Evolutionary conservation across 106 monocot genomes (phyloP), one percentile per base, ranked within the genome.

Genomic region (Acorus gramineus): DNA sequence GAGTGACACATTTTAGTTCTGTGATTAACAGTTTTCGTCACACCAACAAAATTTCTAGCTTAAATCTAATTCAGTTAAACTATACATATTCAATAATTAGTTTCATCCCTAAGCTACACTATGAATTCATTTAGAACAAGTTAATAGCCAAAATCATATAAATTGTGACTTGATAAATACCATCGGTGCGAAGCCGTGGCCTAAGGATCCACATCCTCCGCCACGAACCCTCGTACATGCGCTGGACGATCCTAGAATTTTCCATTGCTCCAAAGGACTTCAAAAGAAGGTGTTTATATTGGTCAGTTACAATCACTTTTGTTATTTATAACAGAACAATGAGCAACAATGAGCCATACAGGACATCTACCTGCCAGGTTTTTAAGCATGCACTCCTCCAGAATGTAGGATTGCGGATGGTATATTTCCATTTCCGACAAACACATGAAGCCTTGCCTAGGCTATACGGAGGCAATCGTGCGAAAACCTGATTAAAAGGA

Each of bases 371-470:
- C 88, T 92, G 96, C 96, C 96, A 98, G 57, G 87, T 65, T 77
- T 88, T 92, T 13, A 92, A 73, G 71, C 96, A 91, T 47, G 88
- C 92, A 75, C 28, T 73, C 11, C 82, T 91, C 96, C 96, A 98
- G 48, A 98, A 74, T 57, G 60, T 80, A 9, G 91, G 96, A 79
- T 88, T 91, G 45, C 88, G 84, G 62, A 85, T 67, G 14, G 75
- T 88, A 66, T 92, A 92, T 73, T 72, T 85, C 96, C 96, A 98
- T 57, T 88, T 98, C 12, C 96, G 82, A 71, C 96, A 98, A 50
- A 98, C 96, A 69, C 96, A 98, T 62, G 91, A 73, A 11, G 96
- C 81, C 70, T 79, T 91, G 50, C 96, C 96, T 67, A 98, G 76
- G 49, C 55, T 76, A 67, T 81, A 82, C 57, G 96, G 87, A 49